Base-by-base conservation (phyloP, 805 yeast genomes). In the Sungouiella blattae region DNA sequence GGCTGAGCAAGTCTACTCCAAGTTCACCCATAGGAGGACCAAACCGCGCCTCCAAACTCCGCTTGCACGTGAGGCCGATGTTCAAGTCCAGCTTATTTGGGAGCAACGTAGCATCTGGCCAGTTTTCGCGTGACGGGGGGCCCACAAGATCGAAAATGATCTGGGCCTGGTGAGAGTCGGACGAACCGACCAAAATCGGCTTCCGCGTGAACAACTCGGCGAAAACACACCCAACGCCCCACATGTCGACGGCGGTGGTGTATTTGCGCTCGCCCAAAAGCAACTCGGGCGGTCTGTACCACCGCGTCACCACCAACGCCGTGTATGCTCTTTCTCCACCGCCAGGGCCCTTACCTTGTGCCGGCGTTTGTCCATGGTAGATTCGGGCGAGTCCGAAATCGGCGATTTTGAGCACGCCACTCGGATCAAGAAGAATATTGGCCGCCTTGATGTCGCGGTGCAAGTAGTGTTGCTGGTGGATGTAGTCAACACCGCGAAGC, bases 381-480 rank as follows among this genome's bases (percentile, higher is more conserved):
- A 70, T 57, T 43, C 98, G 70, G 1, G 98, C 98, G 24, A 93
- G 67, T 1, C 99, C 98, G 58, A 93, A 94, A 62, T 93, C 99
- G 2, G 96, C 98, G 30, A 93, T 77, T 52, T 91, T 91, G 25
- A 94, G 68, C 6, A 77, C 64, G 1, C 98, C 98, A 33, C 70
- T 64, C 34, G 70, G 75, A 50, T 84, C 89, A 6, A 93, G 72
- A 25, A 93, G 71, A 22, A 93, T 84, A 52, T 93, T 93, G n/a
- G 98, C 96, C 0, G 98, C 88, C 59, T 93, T 93, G 39, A 93
- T 86, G 54, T 93, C 99, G 38, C 99, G 73, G 58, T 93, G 99
- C 39, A 76, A 64, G 45, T 66, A 77, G 18, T 64, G 60, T 25
- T 68, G 63, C 8, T 64, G 60, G 54, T 93, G 99, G 20, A 93